Evolutionary conservation across 1,284 basidiomycete genomes (phyloP), one percentile per base, ranked within the genome.

Genomic region (Ustilago esculenta): DNA sequence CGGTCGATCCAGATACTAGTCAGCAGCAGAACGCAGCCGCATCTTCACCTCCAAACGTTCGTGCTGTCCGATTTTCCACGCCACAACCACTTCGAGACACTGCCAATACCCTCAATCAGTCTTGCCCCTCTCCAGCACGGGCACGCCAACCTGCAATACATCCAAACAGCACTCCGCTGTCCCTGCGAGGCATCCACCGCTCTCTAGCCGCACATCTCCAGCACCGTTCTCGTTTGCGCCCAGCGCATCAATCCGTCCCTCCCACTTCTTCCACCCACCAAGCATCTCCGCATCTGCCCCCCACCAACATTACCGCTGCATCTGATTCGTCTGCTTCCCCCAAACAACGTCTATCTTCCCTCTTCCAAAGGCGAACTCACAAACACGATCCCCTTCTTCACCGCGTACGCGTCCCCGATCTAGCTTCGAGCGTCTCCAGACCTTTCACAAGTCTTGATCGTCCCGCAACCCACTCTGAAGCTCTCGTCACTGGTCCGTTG

Each of bases 141-240:
- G 21, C 43, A n/a, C 10, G 25, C n/a, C 17, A 25, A 12, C 5
- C 50, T 3, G 15, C 29, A 21, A 4, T 24, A 29, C 41, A 54
- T 14, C n/a, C 36, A 21, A 9, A 40, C 3, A 18, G 37, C 27
- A n/a, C 21, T 42, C 58, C 27, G 18, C 43, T 47, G 12, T 41
- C 45, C 9, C 25, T 57, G 14, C 49, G 54, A 4, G 41, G 40
- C 24, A 42, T 64, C 25, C 60, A 64, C 25, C 60, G 40, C 10
- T 64, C 60, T 33, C 32, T 64, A 5, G 60, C 54, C 15, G 54
- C 39, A 32, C 60, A 49, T 25, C 45, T 64, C 30, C 50, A 47
- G 15, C 41, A 34, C 23, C 60, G 54, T 17, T 50, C 58, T 27
- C 37, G 43, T 11, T 37, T 39, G 4, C 58, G 58, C 34, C 37